Evolutionary conservation across 768 basidiomycete species (phyloP), one percentile per base, ranked within the genome.

Genomic region (Macrocybe gigantea): DNA sequence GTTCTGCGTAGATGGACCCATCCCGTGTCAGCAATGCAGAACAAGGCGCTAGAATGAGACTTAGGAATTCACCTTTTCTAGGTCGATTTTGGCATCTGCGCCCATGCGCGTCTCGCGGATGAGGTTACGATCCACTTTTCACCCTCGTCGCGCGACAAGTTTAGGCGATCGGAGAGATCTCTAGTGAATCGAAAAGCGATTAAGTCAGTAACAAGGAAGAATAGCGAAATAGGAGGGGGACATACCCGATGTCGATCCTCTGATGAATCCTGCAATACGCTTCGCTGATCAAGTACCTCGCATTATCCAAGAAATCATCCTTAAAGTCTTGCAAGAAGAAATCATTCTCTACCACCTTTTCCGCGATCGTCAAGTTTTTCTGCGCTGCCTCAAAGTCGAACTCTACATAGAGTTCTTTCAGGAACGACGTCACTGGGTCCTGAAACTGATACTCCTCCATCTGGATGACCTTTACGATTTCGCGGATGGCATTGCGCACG

Each of bases 61-160:
- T 22, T 22, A 22, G 22, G 22, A 22, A 51, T 71, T 35, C 51
- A 89, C 93, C 75, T 95, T 93, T 67, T 94, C 93, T 29, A 98
- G 75, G 65, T 98, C 95, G 51, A 98, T 97, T 72, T 95, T 96
- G 44, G 95, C 95, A 57, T 98, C 95, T 1, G 90, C 86, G 10
- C 92, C 92, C 87, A 95, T 92, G 40, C 93, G 80, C 5, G 94
- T 95, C 67, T 98, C 96, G 33, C 96, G 83, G 59, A 98, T 96
- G 52, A 98, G 86, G 72, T 98, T 97, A 98, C 96, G 52, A 98
- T 95, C 95, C 95, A 99, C 60, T 95, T 95, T 64, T 99, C 96
- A 44, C 95, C 96, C 61, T 98, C 96, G 54, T 93, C 93, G 37
- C 76, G 80, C n/a, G 88, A 85, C 41, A 98, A 78, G 65, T 97